Base-by-base conservation (phyloP, 2,329 filamentous ascomycete genomes). In the Fusarium buharicum region DNA sequence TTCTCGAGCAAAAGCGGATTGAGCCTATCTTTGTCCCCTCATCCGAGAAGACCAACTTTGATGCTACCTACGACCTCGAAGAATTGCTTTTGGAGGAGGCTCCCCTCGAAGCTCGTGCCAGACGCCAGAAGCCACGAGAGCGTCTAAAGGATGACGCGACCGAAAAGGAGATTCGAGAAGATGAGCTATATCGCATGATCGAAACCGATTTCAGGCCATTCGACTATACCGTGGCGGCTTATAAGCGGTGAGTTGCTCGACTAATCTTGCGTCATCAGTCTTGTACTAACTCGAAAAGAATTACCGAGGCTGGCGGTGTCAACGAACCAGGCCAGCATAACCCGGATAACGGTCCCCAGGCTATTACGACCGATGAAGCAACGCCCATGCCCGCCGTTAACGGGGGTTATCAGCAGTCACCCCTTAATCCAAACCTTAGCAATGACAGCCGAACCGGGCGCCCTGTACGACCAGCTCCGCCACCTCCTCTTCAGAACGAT, bases 1-100 rank as follows among this genome's bases (percentile, higher is more conserved):
- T 89, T 0, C 78, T 99, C 31, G 92, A 97, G 74, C 83, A 87
- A 63, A 98, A 97, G 74, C 88, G 93, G 72, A 88, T 98, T 39
- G 89, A 93, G 68, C 95, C 95, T 0, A 87, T 98, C 4, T 99
- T 99, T 74, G 86, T 90, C 17, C 95, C 95, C 0, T 97, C 94
- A 0, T 93, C 92, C 52, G 95, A 98, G 44, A 99, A 99, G 84
- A 98, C 95, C 4, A 99, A 99, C 75, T 99, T 99, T 67, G 95
- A 99, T 76, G 95, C 95, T 5, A 99, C 95, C 1, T 98, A 99
- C 73, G 95, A 99, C 75, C 79, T 99, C 46, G 95, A 99, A 74
- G 95, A 99, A 75, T 77, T 99, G 17, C 79, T 99, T 2, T 78
- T 99, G 39, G 95, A 99, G 76, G 95, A 99, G 74, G 95, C 95